Conservation (phyloP, 2,329 filamentous ascomycete genomes). For the Penicillium rolfsii region DNA sequence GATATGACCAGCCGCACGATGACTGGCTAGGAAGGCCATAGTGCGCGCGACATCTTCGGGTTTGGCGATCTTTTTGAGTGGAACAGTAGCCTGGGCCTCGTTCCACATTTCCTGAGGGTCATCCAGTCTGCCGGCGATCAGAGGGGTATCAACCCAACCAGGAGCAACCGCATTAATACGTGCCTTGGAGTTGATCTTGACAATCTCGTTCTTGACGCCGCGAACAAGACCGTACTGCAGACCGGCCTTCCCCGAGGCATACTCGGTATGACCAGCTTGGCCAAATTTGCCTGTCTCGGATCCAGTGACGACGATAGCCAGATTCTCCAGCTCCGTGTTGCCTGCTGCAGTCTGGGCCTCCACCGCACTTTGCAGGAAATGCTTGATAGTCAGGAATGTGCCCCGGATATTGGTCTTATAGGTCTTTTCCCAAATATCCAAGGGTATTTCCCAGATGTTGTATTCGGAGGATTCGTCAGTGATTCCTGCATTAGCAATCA, state of each 20-base stretch:
- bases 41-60: constrained; percentile 55
- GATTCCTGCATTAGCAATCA: constrained; percentile 58
- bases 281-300: constrained; percentile 50
- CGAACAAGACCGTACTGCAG: constrained; percentile 58
- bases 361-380: constrained; percentile 54
- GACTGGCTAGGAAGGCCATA: constrained; percentile 55
- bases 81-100: constrained; percentile 48
- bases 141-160: constrained; percentile 52
- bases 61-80: constrained; percentile 1
- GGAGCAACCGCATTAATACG: constrained; percentile 58
- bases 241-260: constrained; percentile 55
- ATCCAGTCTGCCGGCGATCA: constrained; percentile 7
- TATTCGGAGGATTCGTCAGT: constrained; percentile 54
- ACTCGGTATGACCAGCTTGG: constrained; percentile 39
- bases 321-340: constrained; percentile 49
- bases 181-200: constrained; percentile 54
- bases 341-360: constrained; percentile 43
- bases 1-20: constrained; percentile 57
- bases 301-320: constrained; percentile 58
- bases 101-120: constrained; percentile 2
- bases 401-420: constrained; percentile 56
- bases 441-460: constrained; percentile 57
- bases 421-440: constrained; percentile 57
- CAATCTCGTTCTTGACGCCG: constrained; percentile 60
- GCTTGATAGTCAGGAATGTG: constrained; percentile 60